Percentiles rank a stretch among this genome's conserved stretches.
Evolutionary conservation across 257 asterid genomes (phyloP).

Genomic region (Przewalskia tangutica): DNA sequence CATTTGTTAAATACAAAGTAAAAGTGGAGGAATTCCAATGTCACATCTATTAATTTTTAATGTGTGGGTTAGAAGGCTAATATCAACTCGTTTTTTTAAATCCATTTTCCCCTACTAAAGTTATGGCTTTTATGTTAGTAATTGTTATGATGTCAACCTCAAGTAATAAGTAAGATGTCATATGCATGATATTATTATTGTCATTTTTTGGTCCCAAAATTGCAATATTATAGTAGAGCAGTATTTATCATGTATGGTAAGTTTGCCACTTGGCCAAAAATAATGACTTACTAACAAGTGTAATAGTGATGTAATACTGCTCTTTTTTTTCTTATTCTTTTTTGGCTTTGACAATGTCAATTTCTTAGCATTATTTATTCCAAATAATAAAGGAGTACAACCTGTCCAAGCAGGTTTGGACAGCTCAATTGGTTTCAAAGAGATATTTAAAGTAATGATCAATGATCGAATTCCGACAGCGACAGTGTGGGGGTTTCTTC

Average conservation of each 20-base stretch:
- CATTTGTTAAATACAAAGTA: not conserved
- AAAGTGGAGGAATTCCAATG: not conserved
- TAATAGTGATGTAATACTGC: not conserved
- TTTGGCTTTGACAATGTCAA: not conserved
- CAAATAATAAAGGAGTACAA: not conserved
- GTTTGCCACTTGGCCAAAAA: not conserved
- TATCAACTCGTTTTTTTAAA: not conserved
- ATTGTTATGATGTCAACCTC: not conserved
- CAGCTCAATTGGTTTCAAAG: no score
- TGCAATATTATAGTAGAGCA: not conserved
- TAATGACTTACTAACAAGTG: not conserved
- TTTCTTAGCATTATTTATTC: not conserved
- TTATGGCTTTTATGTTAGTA: not conserved
- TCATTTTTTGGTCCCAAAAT: not conserved
- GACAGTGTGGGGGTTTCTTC: no score
- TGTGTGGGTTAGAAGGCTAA: not conserved
- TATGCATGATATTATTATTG: not conserved
- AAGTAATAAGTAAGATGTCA: not conserved
- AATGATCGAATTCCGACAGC: no score
- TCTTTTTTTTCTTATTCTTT: not conserved
- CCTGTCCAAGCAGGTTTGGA: no score
- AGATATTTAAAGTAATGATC: no score
- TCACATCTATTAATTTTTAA: not conserved
- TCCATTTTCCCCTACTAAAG: not conserved
- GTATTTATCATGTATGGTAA: not conserved